Conservation (phyloP, 306 rosid species). For the Hippophae gyantsensis region DNA sequence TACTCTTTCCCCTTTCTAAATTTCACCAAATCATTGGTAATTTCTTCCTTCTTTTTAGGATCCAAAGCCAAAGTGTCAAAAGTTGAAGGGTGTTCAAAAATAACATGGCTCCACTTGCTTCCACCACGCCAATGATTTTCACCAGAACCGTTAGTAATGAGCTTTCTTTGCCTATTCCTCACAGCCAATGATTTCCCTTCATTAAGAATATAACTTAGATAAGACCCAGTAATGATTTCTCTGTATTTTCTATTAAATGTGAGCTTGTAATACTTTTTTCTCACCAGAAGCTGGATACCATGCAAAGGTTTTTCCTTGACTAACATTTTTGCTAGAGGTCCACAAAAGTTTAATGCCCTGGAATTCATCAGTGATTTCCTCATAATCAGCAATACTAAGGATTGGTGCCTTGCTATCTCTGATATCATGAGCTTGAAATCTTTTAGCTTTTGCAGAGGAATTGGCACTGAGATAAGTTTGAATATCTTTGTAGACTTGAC, state of each 20-base stretch:
- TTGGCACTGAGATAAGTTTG: slow-evolving; percentile 29
- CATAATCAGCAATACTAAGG: slow-evolving; percentile 36
- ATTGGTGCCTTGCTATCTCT: slow-evolving; percentile 21
- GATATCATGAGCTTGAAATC: slow-evolving; percentile 34
- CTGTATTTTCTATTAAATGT: slow-evolving; percentile 22
- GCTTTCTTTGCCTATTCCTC: slow-evolving; percentile 21
- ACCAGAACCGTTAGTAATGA: slow-evolving; percentile 18
- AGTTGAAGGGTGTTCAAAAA: slow-evolving; percentile 22
- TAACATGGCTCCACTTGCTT: slow-evolving; percentile 21
- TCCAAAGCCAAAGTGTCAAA: slow-evolving; percentile 30
- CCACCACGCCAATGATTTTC: not conserved
- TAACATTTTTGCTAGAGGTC: slow-evolving; percentile 4
- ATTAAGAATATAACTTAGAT: slow-evolving; percentile 17
- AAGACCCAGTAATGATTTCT: slow-evolving; percentile 7
- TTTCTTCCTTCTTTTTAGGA: slow-evolving; percentile 15
- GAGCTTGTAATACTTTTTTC: slow-evolving; percentile 22
- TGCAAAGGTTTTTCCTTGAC: not conserved
- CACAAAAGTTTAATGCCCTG: slow-evolving; percentile 33
- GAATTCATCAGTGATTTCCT: slow-evolving; percentile 34
- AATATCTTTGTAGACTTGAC: slow-evolving; percentile 29
- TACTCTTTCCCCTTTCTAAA: slow-evolving; percentile 22
- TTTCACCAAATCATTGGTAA: slow-evolving; percentile 20
- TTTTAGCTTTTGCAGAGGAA: slow-evolving; percentile 20
- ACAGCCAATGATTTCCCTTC: slow-evolving; percentile 22
- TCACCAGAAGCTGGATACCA: slow-evolving; percentile 13